Base-by-base conservation (phyloP, 73 alveolate species). In the Blepharisma japonicum region DNA sequence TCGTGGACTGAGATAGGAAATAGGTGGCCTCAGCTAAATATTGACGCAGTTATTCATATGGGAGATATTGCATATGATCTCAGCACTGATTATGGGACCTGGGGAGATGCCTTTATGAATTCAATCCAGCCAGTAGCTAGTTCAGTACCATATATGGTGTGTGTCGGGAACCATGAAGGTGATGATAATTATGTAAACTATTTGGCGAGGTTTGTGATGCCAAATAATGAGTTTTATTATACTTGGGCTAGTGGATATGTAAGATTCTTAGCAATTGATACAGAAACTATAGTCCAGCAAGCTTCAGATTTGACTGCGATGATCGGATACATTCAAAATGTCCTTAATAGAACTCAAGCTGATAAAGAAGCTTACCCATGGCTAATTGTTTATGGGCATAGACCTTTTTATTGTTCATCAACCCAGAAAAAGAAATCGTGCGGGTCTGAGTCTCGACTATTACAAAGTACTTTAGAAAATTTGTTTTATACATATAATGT, bases 11-110 rank as follows among this genome's bases (percentile, higher is more conserved):
- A 32, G 42, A 32, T 32, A 32, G 67, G 67, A 20, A 53, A 14
- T 53, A 14, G 67, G 4, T 20, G n/a, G 23, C 67, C n/a, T 11
- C n/a, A 53, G n/a, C 23, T 20, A 4, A 53, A 14, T 11, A 20
- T 61, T 61, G 74, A 61, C 5, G 74, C 74, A 61, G 47, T 61
- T 61, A 61, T 61, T 20, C 74, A 61, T 61, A 25, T 14, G 14
- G 74, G 74, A 61, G 74, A 61, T 61, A 14, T 61, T 25, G 74
- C 74, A 2, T 61, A 61, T 61, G 74, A 61, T 5, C 23, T 61
- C 46, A n/a, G 18, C 14, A 9, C 39, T 14, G 23, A 61, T 2
- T 11, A 61, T 20, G 74, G 74, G 23, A 25, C 14, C 4, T 18
- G 14, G 23, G 74, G 74, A 61, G 74, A 61, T 61, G 46, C 14